Evolutionary conservation across 1,284 basidiomycete genomes (phyloP).

Genomic region (Rhodotorula sp.): DNA sequence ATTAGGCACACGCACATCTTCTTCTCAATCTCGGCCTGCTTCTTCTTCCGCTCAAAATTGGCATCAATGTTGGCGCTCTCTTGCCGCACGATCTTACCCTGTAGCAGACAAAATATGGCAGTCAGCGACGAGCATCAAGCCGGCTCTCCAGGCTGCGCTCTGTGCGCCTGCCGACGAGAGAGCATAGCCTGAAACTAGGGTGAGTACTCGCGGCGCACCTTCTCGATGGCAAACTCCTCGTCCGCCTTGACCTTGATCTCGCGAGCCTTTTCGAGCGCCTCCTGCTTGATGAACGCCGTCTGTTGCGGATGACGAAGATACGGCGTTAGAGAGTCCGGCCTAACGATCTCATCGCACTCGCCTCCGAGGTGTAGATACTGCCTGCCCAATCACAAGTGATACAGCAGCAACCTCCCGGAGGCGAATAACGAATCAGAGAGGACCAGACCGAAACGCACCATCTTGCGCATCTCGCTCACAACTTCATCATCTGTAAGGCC

Average conservation of each 20-base stretch:
- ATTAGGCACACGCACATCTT: constrained; percentile 70
- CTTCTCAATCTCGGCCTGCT: constrained; percentile 85
- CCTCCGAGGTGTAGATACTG: too few relatives aligned
- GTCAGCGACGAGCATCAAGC: background rate
- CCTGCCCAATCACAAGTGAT: background rate
- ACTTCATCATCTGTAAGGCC: constrained; percentile 91
- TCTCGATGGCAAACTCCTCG: constrained; percentile 96
- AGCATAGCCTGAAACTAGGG: background rate
- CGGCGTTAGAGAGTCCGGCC: background rate
- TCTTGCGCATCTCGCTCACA: constrained; percentile 96
- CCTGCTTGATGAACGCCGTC: constrained; percentile 61
- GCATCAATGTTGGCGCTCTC: constrained; percentile 89
- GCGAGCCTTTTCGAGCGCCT: constrained; percentile 92
- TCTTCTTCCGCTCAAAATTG: constrained; percentile 88
- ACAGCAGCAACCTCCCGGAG: background rate
- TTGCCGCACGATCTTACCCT: constrained; percentile 94
- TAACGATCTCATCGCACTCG: too few relatives aligned
- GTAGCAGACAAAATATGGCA: background rate
- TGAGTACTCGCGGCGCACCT: constrained; percentile 56
- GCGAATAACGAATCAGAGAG: background rate
- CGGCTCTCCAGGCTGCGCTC: background rate
- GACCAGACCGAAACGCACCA: constrained; percentile 61
- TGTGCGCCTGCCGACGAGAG: background rate
- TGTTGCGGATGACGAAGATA: background rate
- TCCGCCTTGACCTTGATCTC: constrained; percentile 95